These are phyloP conservation scores for Penicillium chermesinum DNA, from an alignment of 495 filamentous ascomycete species.

Conservation along the genomic window DNA sequence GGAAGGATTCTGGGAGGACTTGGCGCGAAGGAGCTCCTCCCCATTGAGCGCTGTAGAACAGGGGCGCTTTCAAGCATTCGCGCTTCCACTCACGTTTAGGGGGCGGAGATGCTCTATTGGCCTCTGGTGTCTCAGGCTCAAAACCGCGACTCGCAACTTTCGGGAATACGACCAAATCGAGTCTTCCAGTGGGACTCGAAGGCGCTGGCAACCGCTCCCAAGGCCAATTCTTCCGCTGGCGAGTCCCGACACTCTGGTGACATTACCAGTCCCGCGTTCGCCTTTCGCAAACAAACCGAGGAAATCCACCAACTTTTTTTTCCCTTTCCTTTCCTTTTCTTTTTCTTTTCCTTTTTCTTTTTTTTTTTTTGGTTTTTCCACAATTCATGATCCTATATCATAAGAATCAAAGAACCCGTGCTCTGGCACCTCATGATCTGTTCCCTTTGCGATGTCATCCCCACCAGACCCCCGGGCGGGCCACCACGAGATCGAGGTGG, in stretches of 20 bases:
- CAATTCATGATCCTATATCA: too few species aligned
- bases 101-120: too few species aligned
- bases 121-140: too few species aligned
- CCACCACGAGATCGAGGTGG: conserved; percentile 8
- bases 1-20: too few species aligned
- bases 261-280: neutral
- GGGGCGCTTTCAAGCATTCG: too few species aligned
- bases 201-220: neutral
- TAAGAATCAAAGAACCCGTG: neutral
- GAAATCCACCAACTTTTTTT: neutral
- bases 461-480: neutral
- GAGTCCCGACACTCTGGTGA: neutral
- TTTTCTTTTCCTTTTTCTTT: neutral
- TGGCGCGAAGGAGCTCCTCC: too few species aligned
- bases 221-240: neutral
- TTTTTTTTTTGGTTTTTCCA: neutral
- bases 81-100: too few species aligned
- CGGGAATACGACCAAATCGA: neutral
- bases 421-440: neutral
- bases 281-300: neutral
- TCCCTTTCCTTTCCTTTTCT: neutral
- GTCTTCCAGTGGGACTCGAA: neutral
- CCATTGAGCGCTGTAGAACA: too few species aligned
- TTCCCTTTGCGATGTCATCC: neutral
- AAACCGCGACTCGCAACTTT: too few species aligned